Conservation (phyloP, 2,329 filamentous ascomycete species). For the Epichloe festucae region DNA sequence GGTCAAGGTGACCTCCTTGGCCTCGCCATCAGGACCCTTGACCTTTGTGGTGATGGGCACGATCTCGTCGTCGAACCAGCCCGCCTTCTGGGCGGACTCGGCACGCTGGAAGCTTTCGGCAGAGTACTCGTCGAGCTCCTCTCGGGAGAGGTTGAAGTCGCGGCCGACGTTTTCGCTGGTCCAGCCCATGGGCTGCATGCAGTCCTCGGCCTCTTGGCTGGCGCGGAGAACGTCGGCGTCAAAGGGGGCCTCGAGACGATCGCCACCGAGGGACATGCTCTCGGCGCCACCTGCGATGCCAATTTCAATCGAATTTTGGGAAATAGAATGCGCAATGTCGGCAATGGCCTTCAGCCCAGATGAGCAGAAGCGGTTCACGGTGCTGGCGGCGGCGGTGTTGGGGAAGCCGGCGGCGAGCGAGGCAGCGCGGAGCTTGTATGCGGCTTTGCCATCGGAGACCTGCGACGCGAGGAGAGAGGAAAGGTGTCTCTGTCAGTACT, state of each 20-base stretch:
- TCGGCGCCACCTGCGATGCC: constrained; percentile 84
- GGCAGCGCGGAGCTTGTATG: constrained; percentile 84
- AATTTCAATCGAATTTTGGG: constrained; percentile 66
- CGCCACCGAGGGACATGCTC: constrained; percentile 66
- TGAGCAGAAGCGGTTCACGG: constrained; percentile 93
- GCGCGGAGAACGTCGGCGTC: constrained; percentile 57
- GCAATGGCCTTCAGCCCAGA: constrained; percentile 91
- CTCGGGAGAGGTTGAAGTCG: constrained; percentile 75
- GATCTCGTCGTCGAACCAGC: constrained; percentile 90
- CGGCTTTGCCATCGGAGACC: constrained; percentile 74
- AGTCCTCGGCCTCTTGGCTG: constrained; percentile 69
- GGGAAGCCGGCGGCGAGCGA: constrained; percentile 86
- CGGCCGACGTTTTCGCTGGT: constrained; percentile 90
- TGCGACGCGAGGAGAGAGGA: constrained; percentile 15
- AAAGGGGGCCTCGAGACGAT: constrained; percentile 59
- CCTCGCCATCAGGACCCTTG: constrained; percentile 71
- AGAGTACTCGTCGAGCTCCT: constrained; percentile 73
- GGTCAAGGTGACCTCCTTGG: constrained; percentile 64
- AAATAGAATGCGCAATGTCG: constrained; percentile 84
- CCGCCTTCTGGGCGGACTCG: constrained; percentile 79
- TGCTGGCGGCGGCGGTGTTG: constrained; percentile 69
- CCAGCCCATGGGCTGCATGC: constrained; percentile 94
- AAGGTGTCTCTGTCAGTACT: background rate
- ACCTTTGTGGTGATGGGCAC: constrained; percentile 70
- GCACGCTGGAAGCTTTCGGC: constrained; percentile 80